Percentiles rank a stretch among this genome's conserved stretches.
Evolutionary conservation across 805 yeast species (phyloP).

Genomic region (Limtongia smithiae): DNA sequence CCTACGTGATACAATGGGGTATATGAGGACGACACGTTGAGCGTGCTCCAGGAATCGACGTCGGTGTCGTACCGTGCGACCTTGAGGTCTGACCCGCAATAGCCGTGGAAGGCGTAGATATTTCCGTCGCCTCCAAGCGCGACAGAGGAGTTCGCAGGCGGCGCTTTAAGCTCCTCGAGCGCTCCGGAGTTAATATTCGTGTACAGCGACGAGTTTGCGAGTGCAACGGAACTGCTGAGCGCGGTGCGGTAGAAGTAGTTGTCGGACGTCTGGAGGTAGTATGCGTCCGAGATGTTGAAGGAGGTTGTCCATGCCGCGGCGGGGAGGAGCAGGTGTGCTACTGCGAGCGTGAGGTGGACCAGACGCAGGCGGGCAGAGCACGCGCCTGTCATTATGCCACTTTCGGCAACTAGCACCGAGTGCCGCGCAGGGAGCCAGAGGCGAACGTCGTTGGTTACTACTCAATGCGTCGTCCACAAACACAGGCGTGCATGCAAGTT

Average conservation of each 20-base stretch:
- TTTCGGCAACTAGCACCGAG: too few relatives aligned
- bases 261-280: conserved; percentile 19
- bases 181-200: conserved; percentile 5
- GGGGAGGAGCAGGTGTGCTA: neutral
- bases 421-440: too few relatives aligned
- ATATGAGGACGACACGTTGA: neutral
- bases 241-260: conserved; percentile 12
- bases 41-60: conserved; percentile 7
- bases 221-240: neutral
- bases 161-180: conserved; percentile 31
- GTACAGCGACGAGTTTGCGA: conserved; percentile 10
- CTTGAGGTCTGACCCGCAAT: conserved; percentile 10
- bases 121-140: conserved; percentile 31
- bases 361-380: too few relatives aligned
- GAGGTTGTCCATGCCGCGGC: conserved; percentile 18
- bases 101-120: conserved; percentile 32
- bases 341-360: neutral
- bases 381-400: too few relatives aligned
- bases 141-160: conserved; percentile 33
- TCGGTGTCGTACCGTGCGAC: conserved; percentile 8
- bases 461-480: too few relatives aligned
- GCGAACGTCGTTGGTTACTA: too few relatives aligned
- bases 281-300: conserved; percentile 13
- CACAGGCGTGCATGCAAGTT: too few relatives aligned
- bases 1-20: conserved; percentile 11